These are phyloP conservation scores for Malus domestica DNA, from an alignment of 306 rosid genomes.

Conservation along the genomic window DNA sequence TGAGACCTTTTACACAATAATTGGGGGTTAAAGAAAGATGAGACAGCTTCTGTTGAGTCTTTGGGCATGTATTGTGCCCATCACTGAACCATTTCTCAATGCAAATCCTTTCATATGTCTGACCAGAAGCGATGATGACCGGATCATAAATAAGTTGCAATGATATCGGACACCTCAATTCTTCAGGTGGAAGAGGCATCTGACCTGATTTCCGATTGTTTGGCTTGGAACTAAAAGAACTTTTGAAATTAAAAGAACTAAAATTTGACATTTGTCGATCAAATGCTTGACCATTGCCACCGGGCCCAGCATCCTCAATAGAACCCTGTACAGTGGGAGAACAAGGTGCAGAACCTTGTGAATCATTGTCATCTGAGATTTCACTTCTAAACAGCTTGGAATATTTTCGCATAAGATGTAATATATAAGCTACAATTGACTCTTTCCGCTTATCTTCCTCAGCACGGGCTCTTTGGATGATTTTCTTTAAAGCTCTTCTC, in stretches of 20 bases:
- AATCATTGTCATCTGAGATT: slow-evolving; percentile 80
- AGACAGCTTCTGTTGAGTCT: slow-evolving; percentile 66
- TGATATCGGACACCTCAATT: slow-evolving; percentile 93
- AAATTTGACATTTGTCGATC: slow-evolving; percentile 75
- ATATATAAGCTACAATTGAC: slow-evolving; percentile 83
- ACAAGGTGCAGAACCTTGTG: slow-evolving; percentile 95
- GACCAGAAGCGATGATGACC: slow-evolving; percentile 91
- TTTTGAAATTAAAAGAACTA: slow-evolving; percentile 62
- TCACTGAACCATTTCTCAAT: slow-evolving; percentile 90
- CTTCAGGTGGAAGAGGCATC: slow-evolving; percentile 82
- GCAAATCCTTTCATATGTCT: slow-evolving; percentile 89
- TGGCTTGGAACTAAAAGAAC: slow-evolving; percentile 64
- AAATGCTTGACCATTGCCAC: slow-evolving; percentile 53
- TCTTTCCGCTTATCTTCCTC: slow-evolving; percentile 98
- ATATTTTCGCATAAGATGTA: slow-evolving; percentile 95
- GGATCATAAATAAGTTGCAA: slow-evolving; percentile 95
- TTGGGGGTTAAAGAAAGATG: slow-evolving; percentile 92
- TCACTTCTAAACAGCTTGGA: slow-evolving; percentile 91
- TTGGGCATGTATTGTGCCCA: slow-evolving; percentile 87
- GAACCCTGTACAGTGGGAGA: slow-evolving; percentile 83
- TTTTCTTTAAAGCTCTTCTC: slow-evolving; percentile 93
- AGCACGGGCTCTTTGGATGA: slow-evolving; percentile 75
- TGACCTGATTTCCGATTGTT: slow-evolving; percentile 49
- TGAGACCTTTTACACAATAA: slow-evolving; percentile 92
- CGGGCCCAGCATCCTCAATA: slow-evolving; percentile 44